Evolutionary conservation across 148 eudicot genomes (phyloP).

Genomic region (Limonium bicolor): DNA sequence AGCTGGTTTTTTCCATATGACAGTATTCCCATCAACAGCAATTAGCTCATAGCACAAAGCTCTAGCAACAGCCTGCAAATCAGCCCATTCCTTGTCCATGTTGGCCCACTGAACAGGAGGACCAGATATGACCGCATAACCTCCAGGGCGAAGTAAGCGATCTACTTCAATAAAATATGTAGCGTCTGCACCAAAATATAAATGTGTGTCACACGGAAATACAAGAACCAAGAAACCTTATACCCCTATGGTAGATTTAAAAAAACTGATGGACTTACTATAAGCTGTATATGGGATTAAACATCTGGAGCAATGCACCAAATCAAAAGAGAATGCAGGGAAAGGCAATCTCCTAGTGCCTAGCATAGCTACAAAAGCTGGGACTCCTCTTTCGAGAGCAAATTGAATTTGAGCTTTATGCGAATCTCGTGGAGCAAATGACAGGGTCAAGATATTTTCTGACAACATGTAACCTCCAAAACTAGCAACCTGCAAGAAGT

Average conservation of each 20-base stretch:
- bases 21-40: slow-evolving; percentile 89
- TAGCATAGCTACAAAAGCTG: slow-evolving; percentile 97
- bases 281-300: slow-evolving; percentile 94
- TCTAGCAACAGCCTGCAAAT: slow-evolving; percentile 92
- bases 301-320: slow-evolving; percentile 97
- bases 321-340: slow-evolving; percentile 93
- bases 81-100: slow-evolving; percentile 14
- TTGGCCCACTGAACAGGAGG: slow-evolving; percentile 43
- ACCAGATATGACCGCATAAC: slow-evolving; percentile 84
- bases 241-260: not conserved
- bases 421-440: slow-evolving; percentile 99
- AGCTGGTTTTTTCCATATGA: slow-evolving; percentile 78
- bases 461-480: slow-evolving; percentile 83
- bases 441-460: slow-evolving; percentile 67
- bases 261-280: slow-evolving; percentile 34
- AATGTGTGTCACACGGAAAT: not conserved
- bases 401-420: slow-evolving; percentile 97
- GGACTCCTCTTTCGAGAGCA: slow-evolving; percentile 94
- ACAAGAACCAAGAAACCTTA: not conserved
- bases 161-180: slow-evolving; percentile 93
- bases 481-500: slow-evolving; percentile 81
- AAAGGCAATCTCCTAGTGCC: slow-evolving; percentile 95
- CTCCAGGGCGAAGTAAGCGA: slow-evolving; percentile 94
- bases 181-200: slow-evolving; percentile 43
- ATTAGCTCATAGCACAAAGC: slow-evolving; percentile 88